Evolutionary conservation across 331 rosid genomes (phyloP), one percentile per base, ranked within the genome.

Genomic region (Acacia pycnantha): DNA sequence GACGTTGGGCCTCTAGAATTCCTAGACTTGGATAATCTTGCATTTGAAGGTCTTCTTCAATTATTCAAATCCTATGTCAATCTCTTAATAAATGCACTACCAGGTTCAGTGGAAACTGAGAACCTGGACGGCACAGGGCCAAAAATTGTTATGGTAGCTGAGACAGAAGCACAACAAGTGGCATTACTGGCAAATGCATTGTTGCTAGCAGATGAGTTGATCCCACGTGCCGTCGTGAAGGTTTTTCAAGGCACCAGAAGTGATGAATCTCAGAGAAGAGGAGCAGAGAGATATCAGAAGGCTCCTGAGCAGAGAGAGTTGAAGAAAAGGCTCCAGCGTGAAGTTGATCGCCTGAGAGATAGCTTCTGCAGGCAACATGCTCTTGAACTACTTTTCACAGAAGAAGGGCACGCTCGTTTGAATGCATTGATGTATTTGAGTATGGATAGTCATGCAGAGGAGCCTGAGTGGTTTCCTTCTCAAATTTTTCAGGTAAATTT

Each of bases 391-490:
- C 91, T 93, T 82, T 95, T 95, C 87, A 92, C 94, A 11, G 97
- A 90, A 64, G 99, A 95, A 16, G 99, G 97, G 0, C 92, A 92
- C 12, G 69, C 94, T 2, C 91, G 86, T 46, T 81, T 93, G 35
- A 86, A 82, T 66, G 88, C 98, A 6, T 82, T 82, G 3, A 83
- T 91, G 84, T 95, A 95, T 83, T 83, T 86, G 68, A 37, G 40
- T 18, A 46, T 95, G 93, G 99, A 93, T 26, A 89, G 78, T 33
- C 70, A 51, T 73, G 56, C 12, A 13, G 90, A 91, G 21, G 91
- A 83, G 75, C 94, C 97, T 33, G 99, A 93, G 82, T 93, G 94
- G 94, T 95, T 95, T 70, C 97, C 98, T 43, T 93, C 99, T 80
- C 90, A 89, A 40, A 86, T 95, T 70, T 87, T 90, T 90, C 98